phyloP scores from a whole-genome alignment of 1,284 basidiomycete genomes.

The Trichosporon sp. region DNA sequence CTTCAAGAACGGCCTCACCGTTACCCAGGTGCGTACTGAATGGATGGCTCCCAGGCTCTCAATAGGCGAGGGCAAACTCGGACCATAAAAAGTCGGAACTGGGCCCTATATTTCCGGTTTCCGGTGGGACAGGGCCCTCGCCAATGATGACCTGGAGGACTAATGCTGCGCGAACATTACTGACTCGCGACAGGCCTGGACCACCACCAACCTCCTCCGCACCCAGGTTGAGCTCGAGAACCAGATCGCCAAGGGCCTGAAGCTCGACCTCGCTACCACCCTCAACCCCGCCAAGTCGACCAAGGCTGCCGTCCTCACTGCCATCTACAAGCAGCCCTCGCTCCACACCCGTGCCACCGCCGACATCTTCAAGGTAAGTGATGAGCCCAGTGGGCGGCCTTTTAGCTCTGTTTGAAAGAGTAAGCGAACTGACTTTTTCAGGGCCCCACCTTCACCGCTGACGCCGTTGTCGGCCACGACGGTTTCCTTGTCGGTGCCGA shows the following conservation, averaged over 20 bases:
- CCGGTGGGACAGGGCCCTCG: not conserved
- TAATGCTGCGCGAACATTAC: not conserved
- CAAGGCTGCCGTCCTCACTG: conserved; percentile 75
- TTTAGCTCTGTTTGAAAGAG: not conserved
- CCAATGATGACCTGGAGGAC: not conserved
- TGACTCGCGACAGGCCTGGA: conserved; percentile 63
- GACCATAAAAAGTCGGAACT: not conserved
- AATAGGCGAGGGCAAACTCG: not conserved
- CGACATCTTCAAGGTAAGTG: conserved; percentile 86
- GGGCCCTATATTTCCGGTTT: not conserved
- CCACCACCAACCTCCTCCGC: conserved; percentile 81
- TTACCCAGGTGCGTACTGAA: conserved; percentile 62
- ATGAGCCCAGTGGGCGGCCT: not conserved
- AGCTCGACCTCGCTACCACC: conserved; percentile 83
- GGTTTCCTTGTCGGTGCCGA: conserved; percentile 97
- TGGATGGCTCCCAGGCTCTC: not conserved
- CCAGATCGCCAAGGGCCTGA: conserved; percentile 95
- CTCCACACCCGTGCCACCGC: conserved; percentile 87
- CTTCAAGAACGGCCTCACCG: conserved; percentile 79
- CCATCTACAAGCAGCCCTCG: conserved; percentile 94
- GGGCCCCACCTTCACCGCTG: conserved; percentile 96
- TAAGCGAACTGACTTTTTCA: conserved; percentile 40
- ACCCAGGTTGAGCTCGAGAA: conserved; percentile 95
- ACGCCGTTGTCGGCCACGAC: conserved; percentile 91
- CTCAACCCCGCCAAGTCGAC: conserved; percentile 67